These are phyloP conservation scores for Mucor racemosus DNA, from an alignment of 371 early-diverging fungal genomes.

Conservation along the genomic window DNA sequence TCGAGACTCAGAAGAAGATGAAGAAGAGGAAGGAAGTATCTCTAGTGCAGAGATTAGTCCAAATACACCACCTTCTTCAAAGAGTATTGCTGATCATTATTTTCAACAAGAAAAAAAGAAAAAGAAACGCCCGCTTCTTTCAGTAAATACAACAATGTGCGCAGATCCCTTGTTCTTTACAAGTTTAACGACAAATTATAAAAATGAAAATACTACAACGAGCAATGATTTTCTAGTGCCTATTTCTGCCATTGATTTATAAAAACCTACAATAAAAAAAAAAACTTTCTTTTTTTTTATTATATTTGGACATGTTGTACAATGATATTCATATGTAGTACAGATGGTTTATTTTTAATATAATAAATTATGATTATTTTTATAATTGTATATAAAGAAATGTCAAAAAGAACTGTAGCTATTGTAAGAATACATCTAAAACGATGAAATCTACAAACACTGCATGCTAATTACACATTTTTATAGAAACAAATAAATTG, in stretches of 20 bases:
- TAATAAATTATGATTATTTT: background rate
- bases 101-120: slow-evolving; percentile 20
- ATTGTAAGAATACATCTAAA: background rate
- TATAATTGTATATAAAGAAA: background rate
- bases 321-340: background rate
- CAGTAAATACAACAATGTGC: slow-evolving; percentile 34
- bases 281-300: too few species aligned
- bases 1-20: slow-evolving; percentile 10
- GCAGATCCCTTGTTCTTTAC: slow-evolving; percentile 39
- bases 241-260: slow-evolving; percentile 15
- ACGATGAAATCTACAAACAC: background rate
- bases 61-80: slow-evolving; percentile 12
- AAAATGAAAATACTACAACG: slow-evolving; percentile 6
- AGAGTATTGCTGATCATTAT: slow-evolving; percentile 8
- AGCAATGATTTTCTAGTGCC: slow-evolving; percentile 27
- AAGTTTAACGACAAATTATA: slow-evolving; percentile 31
- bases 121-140: slow-evolving; percentile 24
- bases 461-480: background rate
- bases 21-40: slow-evolving; percentile 8
- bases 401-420: background rate
- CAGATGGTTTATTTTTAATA: background rate
- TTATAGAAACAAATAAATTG: background rate
- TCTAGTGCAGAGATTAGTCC: slow-evolving; percentile 30
- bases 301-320: background rate
- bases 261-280: background rate